Evolutionary conservation across 495 filamentous ascomycete species (phyloP), one percentile per base, ranked within the genome.

Genomic region (Hypoxylon perforatum): DNA sequence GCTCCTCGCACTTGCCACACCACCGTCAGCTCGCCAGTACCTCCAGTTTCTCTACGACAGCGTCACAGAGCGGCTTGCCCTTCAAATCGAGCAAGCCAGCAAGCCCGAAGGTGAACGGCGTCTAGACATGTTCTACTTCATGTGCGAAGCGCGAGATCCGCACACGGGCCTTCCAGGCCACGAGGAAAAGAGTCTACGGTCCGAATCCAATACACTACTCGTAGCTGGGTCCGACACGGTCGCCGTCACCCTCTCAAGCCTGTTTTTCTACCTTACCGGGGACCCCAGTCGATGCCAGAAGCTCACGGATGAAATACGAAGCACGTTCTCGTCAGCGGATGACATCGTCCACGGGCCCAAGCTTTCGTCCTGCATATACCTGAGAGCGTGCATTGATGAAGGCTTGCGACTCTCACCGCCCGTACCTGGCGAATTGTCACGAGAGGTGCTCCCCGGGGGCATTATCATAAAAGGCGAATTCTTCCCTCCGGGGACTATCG

Each of bases 381-480:
- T 91, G 10, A 83, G 86, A 41, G 87, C 88, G 0, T 82, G 86
- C 14, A 82, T 92, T 55, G 85, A 89, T 60, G 90, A 92, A 72
- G 78, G 80, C 0, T 76, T 91, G 69, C 82, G 89, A 0, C 50
- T 90, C 1, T 82, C 88, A 66, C 84, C 89, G 0, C 81, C 82
- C 0, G 77, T 82, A 0, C 80, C 82, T 0, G 75, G 88, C 11
- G 74, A 81, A 1, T 75, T 90, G 14, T 83, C 87, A 60, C 82
- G 88, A 1, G 72, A 86, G 38, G 85, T 90, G 0, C 88, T 85
- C 0, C 61, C 72, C 10, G 78, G 79, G 6, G 88, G 88, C 0
- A 67, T 81, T 2, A 73, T 76, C 4, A 81, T 90, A 35, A 75
- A 77, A 4, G 84, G 84, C 11, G 74, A 79, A 11, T 79, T 78